A percentile compares a stretch with the other conserved stretches of the same genome.
Evolutionary conservation across 192 early-diverging fungal genomes (phyloP).

Genomic region (Chytriomyces sp.): DNA sequence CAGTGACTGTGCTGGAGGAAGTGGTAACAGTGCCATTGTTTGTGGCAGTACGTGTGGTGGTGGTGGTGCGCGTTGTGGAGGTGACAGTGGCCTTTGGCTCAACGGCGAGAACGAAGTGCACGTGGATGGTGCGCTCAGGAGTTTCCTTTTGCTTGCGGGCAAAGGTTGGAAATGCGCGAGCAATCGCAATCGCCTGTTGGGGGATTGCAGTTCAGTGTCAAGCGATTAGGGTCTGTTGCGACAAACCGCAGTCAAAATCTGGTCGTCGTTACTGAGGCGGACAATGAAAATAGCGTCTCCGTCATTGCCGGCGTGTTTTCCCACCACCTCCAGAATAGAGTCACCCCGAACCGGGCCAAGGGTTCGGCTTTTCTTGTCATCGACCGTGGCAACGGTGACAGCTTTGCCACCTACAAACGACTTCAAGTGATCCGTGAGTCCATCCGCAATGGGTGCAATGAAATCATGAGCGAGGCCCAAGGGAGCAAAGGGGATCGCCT

Average conservation of each 20-base stretch:
- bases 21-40: slow-evolving; percentile 14
- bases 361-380: slow-evolving; percentile 20
- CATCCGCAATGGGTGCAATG: slow-evolving; percentile 8
- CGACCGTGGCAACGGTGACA: slow-evolving; percentile 6
- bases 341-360: slow-evolving; percentile 40
- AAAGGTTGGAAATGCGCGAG: slow-evolving; percentile 39
- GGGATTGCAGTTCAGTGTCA: slow-evolving; percentile 8
- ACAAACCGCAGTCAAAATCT: slow-evolving; percentile 2
- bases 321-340: slow-evolving; percentile 35
- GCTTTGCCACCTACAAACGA: neutral
- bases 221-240: neutral
- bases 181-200: slow-evolving; percentile 20
- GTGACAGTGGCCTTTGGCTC: slow-evolving; percentile 8
- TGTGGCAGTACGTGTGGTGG: slow-evolving; percentile 21
- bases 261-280: neutral
- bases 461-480: slow-evolving; percentile 3
- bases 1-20: slow-evolving; percentile 12
- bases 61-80: slow-evolving; percentile 9
- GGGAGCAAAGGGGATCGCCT: slow-evolving; percentile 9
- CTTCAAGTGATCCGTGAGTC: neutral
- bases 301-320: slow-evolving; percentile 6
- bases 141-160: slow-evolving; percentile 24
- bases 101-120: slow-evolving; percentile 13
- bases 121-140: slow-evolving; percentile 27
- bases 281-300: slow-evolving; percentile 20